phyloP scores from a whole-genome alignment of 371 early-diverging fungal species.

The Nematocida displodere region DNA sequence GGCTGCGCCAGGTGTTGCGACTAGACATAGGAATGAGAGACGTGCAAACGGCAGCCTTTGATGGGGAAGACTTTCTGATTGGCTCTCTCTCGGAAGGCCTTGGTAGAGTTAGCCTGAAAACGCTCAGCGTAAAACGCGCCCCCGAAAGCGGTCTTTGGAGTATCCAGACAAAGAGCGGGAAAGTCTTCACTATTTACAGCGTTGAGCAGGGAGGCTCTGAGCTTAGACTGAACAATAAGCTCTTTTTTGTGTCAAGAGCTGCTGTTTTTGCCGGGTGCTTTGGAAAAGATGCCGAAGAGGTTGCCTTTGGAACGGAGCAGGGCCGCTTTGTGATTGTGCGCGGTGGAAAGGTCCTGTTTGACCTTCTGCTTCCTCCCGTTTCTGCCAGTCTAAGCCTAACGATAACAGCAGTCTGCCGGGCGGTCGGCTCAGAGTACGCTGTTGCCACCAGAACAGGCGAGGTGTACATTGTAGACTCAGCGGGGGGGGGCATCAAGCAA shows the following conservation, averaged over 20 bases:
- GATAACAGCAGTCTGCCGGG: neutral
- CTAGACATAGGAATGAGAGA: conserved; percentile 18
- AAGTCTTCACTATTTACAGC: conserved; percentile 16
- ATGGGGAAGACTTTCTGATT: conserved; percentile 18
- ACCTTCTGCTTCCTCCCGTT: neutral
- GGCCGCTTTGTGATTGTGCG: neutral
- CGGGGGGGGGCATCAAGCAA: neutral
- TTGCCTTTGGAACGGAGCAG: neutral
- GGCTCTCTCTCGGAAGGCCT: conserved; percentile 22
- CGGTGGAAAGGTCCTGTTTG: neutral
- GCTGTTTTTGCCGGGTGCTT: conserved; percentile 20
- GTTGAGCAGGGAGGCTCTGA: conserved; percentile 32
- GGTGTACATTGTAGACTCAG: conserved; percentile 14
- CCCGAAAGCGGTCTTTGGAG: conserved; percentile 22
- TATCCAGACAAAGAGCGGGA: neutral
- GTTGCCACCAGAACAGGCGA: conserved; percentile 16
- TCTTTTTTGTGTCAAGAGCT: neutral
- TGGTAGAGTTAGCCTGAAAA: neutral
- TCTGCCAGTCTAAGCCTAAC: neutral
- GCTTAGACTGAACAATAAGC: neutral
- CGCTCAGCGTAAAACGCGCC: neutral
- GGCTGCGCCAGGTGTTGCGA: neutral
- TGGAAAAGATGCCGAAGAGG: neutral
- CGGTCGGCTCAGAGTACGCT: conserved; percentile 24
- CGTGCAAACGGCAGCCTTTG: neutral